Evolutionary conservation across 768 basidiomycete species (phyloP).

Genomic region (Panaeolus papilionaceus): DNA sequence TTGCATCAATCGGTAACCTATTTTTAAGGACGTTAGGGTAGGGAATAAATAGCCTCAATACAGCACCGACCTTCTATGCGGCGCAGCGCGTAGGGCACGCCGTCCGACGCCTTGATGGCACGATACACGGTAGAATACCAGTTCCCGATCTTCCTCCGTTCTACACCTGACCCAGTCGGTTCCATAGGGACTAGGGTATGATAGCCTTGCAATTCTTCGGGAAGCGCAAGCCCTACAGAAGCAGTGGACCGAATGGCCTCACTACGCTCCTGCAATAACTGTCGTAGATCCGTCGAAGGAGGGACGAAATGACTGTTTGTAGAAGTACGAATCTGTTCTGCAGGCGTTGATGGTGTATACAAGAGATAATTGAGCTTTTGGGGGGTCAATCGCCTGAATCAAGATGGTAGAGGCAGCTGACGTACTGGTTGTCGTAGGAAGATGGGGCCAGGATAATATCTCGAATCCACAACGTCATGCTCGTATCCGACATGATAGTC

Average conservation of each 20-base stretch:
- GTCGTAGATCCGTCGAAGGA: constrained; percentile 48
- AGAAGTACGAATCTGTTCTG: constrained; percentile 53
- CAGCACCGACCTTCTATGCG: constrained; percentile 81
- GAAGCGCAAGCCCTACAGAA: constrained; percentile 62
- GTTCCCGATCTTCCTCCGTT: constrained; percentile 80
- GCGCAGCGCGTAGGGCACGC: constrained; percentile 75
- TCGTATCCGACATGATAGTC: constrained; percentile 36
- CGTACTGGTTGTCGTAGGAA: constrained; percentile 76
- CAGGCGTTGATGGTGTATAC: constrained; percentile 76
- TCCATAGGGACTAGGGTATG: constrained; percentile 88
- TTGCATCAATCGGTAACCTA: constrained; percentile 85
- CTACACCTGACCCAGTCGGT: constrained; percentile 45
- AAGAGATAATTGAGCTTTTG: constrained; percentile 89
- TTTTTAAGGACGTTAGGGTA: constrained; percentile 19
- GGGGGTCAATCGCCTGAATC: not conserved
- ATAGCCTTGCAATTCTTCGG: constrained; percentile 90
- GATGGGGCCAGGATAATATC: constrained; percentile 51
- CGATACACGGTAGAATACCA: constrained; percentile 88
- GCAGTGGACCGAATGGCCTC: constrained; percentile 65
- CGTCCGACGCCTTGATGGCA: constrained; percentile 80
- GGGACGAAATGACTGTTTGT: constrained; percentile 73
- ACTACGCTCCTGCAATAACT: constrained; percentile 58
- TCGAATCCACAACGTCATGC: constrained; percentile 38
- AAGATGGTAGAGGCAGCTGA: constrained; percentile 10
- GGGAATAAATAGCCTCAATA: constrained; percentile 15